These are phyloP conservation scores for Pyricularia sp. DNA, from an alignment of 2,329 filamentous ascomycete genomes.

Conservation along the genomic window DNA sequence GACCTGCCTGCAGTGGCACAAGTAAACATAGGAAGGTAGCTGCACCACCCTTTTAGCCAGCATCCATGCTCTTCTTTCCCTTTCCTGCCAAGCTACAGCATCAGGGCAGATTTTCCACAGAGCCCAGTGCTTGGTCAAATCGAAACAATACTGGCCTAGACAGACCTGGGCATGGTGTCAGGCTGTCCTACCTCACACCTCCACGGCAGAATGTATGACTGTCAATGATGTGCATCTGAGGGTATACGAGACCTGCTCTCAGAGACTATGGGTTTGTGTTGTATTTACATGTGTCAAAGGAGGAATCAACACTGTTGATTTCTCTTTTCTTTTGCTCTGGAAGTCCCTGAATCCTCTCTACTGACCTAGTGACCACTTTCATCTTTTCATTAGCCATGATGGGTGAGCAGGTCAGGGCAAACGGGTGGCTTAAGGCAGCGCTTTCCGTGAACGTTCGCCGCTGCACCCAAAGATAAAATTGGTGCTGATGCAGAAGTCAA, in stretches of 20 bases:
- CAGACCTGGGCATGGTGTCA: background rate
- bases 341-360: background rate
- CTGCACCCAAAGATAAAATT: background rate
- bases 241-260: background rate
- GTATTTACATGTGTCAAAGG: background rate
- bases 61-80: background rate
- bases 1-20: background rate
- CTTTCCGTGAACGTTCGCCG: background rate
- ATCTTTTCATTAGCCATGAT: background rate
- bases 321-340: background rate
- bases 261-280: background rate
- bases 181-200: background rate
- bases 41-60: background rate
- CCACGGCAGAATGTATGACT: background rate
- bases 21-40: background rate
- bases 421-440: background rate
- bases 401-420: background rate
- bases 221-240: constrained; percentile 3
- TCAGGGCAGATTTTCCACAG: background rate
- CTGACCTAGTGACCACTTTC: background rate
- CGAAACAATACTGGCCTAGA: background rate
- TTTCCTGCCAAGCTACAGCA: background rate
- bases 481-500: background rate
- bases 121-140: background rate
- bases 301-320: background rate